Evolutionary conservation across 2,329 filamentous ascomycete species (phyloP), one percentile per base, ranked within the genome.

Genomic region (Sporothrix inflata): DNA sequence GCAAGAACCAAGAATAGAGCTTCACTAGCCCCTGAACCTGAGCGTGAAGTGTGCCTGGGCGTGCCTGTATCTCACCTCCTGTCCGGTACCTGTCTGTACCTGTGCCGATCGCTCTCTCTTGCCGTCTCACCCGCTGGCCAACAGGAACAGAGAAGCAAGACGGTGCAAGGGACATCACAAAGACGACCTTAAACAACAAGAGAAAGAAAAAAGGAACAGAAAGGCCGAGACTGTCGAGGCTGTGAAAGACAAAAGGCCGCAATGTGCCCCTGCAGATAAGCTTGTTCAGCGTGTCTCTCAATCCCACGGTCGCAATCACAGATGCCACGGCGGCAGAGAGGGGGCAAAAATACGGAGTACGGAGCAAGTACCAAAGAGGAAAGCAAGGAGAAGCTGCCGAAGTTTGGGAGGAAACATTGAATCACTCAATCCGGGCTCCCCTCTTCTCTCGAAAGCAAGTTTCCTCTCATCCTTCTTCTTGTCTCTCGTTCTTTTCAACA

Each of bases 31-130:
- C 30, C n/a, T 53, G 49, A 30, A 24, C 53, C 53, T 57, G 55
- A 40, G 30, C 30, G 40, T 0, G 11, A 12, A 12, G 42, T 47
- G 57, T 61, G 19, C 57, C 57, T 61, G 57, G 4, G 16, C 8
- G 53, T 57, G 53, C 53, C 30, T 38, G 57, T 40, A 30, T 57
- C 53, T 57, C 53, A 61, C 19, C 57, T 61, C 27, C 16, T 21
- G 16, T 34, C 24, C 53, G n/a, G 27, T 34, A 8, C 16, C 14
- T 34, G n/a, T 34, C 30, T 3, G 30, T 34, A 34, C 42, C 16
- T 19, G 14, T 19, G 19, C 30, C 57, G 11, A 24, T 40, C 57
- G 30, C 16, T 38, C 12, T 61, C 14, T 53, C 27, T 19, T 14
- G 24, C 21, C 51, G 24, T 55, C 51, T 30, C 51, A n/a, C 51